Evolutionary conservation across 345 rosid species (phyloP), one percentile per base, ranked within the genome.

Genomic region (Tarenaya hassleriana): DNA sequence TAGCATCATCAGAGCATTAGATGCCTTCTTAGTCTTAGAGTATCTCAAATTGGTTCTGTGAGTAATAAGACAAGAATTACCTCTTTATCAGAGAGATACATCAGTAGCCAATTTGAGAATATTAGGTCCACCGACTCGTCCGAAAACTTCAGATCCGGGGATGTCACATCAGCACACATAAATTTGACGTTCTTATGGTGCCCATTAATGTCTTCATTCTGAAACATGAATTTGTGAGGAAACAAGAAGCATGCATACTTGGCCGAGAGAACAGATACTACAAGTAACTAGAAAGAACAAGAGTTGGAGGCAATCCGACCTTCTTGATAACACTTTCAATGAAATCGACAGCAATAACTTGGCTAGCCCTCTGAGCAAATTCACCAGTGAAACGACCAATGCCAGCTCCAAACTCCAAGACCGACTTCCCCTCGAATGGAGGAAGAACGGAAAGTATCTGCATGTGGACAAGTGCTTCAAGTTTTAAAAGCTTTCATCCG

Each of bases 21-120:
- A 16, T 0, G 33, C 8, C 29, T 5, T 7, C 21, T 27, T 29
- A 59, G 1, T 16, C 55, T 9, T 24, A 29, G 41, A 21, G n/a
- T 32, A 35, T 31, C 40, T 16, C 14, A 32, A 40, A 24, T 16
- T 18, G 42, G 48, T 40, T 51, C 45, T 10, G 5, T 19, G 19
- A 14, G 48, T 47, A 47, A 32, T 10, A 46, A 38, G 37, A n/a
- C 10, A 29, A 0, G 38, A 16, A 46, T 39, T 68, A 92, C 97
- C 89, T 92, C 97, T 47, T 75, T 51, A 52, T 92, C 97, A 29
- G 95, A 83, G 49, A 92, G 99, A 77, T 88, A 88, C 99, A 88
- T 92, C 4, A 88, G 88, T 38, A 88, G 83, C 97, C 95, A 88
- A 70, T 92, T 88, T 0, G 99, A 92, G 66, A 92, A 88, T 18